A percentile compares a stretch with the other conserved stretches of the same genome.
Evolutionary conservation across 2,329 filamentous ascomycete species (phyloP).

Genomic region (Chaetomiaceae sp.): DNA sequence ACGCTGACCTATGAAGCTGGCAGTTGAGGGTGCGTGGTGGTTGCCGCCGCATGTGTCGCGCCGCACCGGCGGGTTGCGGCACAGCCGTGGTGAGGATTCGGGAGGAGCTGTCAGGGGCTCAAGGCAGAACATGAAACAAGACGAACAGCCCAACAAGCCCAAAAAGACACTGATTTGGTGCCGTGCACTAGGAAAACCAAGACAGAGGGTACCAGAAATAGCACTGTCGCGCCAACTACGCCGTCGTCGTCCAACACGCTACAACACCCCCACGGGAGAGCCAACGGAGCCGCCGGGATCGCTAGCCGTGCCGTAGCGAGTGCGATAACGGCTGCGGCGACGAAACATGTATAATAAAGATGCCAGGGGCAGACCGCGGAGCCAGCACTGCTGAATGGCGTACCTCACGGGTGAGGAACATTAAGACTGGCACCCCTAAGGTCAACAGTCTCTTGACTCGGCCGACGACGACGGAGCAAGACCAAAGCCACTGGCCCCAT

Average conservation of each 20-base stretch:
- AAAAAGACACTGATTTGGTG: neutral
- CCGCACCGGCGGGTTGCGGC: conserved; percentile 1
- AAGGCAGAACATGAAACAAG: conserved; percentile 12
- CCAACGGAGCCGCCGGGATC: neutral
- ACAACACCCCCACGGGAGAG: neutral
- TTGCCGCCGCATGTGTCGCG: neutral
- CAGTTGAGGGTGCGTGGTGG: no score
- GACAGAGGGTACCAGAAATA: conserved; percentile 3
- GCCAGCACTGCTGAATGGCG: neutral
- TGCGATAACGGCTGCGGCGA: neutral
- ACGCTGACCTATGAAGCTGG: no score
- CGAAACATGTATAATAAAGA: conserved; percentile 1
- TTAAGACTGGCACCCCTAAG: no score
- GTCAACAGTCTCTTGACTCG: no score
- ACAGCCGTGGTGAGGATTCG: neutral
- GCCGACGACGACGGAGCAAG: no score
- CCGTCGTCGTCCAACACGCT: neutral
- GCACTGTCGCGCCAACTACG: conserved; percentile 1
- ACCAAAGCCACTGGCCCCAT: no score
- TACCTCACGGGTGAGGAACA: no score
- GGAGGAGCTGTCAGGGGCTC: neutral
- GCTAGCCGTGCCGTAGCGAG: conserved; percentile 2
- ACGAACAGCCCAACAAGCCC: neutral
- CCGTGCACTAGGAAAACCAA: neutral
- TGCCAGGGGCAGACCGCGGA: neutral